Evolutionary conservation across 768 basidiomycete species (phyloP), one percentile per base, ranked within the genome.

Genomic region (Rhodosporidiobolus odoratus): DNA sequence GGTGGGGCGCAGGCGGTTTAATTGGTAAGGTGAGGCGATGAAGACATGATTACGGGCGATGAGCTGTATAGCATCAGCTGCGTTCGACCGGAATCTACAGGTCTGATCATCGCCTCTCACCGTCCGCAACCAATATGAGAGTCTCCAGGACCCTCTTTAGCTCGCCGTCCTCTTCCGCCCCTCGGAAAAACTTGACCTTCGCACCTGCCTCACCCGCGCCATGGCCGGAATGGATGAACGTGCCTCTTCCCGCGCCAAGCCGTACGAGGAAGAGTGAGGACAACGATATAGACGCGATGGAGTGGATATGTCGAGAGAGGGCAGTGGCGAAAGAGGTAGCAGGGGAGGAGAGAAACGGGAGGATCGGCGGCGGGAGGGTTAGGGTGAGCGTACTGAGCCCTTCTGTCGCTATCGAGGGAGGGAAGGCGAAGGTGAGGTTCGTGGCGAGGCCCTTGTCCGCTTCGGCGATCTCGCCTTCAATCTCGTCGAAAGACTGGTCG

Each of bases 171-270:
- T 61, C 59, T 15, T 61, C 45, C 23, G 59, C 45, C 0, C 59
- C 59, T 10, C 45, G 45, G 45, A 61, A 61, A 47, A 61, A 61
- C 59, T 61, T 61, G 59, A 61, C 59, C 47, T 25, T 35, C 59
- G 59, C 59, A 4, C 32, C 45, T 2, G 13, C 45, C 27, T 47
- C 45, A 1, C 62, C 62, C 37, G 48, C 38, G 5, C 64, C 64
- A 10, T 58, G 56, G 12, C 64, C 64, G 16, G 64, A 65, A 47
- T 58, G 64, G 35, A 65, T 15, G 27, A 48, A 65, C 17, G 59
- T 48, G 15, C 64, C 64, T 4, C 56, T 19, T 4, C 64, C 64
- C 10, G 64, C 56, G 21, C 47, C 56, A 47, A 65, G 16, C 10
- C 56, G 56, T 3, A 58, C 56, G 56, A 65, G 56, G 45, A 38